Percentiles rank a stretch among this genome's conserved stretches.
Conservation (phyloP, 2,329 filamentous ascomycete genomes). For the Trichoderma atrobrunneum region DNA sequence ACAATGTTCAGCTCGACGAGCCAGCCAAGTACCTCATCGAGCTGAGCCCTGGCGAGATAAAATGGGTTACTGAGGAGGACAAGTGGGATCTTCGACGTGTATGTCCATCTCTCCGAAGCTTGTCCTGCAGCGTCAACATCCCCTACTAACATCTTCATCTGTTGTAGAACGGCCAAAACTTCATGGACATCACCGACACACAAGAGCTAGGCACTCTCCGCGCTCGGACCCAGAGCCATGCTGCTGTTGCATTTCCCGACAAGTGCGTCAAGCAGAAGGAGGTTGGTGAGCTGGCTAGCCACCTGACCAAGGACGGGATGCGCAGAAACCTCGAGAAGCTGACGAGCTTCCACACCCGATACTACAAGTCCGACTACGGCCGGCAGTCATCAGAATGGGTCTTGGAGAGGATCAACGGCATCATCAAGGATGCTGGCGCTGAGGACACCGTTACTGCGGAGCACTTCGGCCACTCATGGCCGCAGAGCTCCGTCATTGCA, state of each 20-base stretch:
- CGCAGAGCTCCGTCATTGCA: constrained; percentile 86
- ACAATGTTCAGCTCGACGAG: constrained; percentile 49
- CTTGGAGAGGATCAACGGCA: constrained; percentile 67
- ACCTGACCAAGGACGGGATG: constrained; percentile 75
- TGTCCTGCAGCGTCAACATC: neutral
- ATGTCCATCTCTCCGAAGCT: constrained; percentile 32
- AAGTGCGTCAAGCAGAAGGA: constrained; percentile 63
- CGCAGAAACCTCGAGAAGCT: constrained; percentile 72
- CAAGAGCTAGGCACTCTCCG: constrained; percentile 52
- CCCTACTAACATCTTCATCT: neutral
- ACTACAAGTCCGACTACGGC: constrained; percentile 77
- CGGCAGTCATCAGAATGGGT: constrained; percentile 87
- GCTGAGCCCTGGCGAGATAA: constrained; percentile 74
- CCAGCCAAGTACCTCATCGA: constrained; percentile 68
- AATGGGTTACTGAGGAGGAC: constrained; percentile 89
- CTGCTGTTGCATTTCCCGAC: constrained; percentile 59
- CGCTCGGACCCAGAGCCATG: constrained; percentile 28
- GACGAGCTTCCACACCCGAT: constrained; percentile 76
- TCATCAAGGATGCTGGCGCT: constrained; percentile 69
- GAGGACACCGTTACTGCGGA: constrained; percentile 65
- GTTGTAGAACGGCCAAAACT: constrained; percentile 73
- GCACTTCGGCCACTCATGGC: constrained; percentile 80
- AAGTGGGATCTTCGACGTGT: constrained; percentile 90
- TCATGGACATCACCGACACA: constrained; percentile 90
- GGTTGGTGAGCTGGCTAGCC: constrained; percentile 63